A percentile compares a stretch with the other conserved stretches of the same genome.
Evolutionary conservation across 1,284 basidiomycete genomes (phyloP).

Genomic region (Microbotryum saponariae): DNA sequence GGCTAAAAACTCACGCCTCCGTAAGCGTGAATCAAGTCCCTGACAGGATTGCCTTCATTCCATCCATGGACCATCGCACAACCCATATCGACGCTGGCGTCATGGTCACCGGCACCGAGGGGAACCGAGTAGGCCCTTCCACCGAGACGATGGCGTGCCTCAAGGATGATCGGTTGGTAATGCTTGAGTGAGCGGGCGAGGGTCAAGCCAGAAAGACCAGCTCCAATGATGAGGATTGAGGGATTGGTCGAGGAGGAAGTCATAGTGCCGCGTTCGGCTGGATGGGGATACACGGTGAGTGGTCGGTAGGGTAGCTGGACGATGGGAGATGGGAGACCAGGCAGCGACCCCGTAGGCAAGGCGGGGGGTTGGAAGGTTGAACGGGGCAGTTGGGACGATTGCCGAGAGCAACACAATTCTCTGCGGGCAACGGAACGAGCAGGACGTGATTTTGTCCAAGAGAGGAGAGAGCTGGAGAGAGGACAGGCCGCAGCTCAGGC

Average conservation of each 20-base stretch:
- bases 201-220: conserved; percentile 45
- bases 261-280: background rate
- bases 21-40: background rate
- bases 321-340: too few relatives aligned
- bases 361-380: background rate
- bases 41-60: conserved; percentile 17
- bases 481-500: too few relatives aligned
- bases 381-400: background rate
- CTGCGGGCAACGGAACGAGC: background rate
- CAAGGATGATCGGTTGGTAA: conserved; percentile 54
- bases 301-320: too few relatives aligned
- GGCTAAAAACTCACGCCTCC: conserved; percentile 4
- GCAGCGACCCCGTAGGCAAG: too few relatives aligned
- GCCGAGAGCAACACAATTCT: background rate
- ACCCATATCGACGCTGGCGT: conserved; percentile 11
- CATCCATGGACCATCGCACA: conserved; percentile 26
- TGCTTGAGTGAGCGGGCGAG: conserved; percentile 43
- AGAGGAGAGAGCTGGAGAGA: background rate
- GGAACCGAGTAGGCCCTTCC: conserved; percentile 17
- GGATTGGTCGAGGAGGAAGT: background rate
- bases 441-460: too few relatives aligned
- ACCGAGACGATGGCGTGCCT: conserved; percentile 22
- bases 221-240: conserved; percentile 20
- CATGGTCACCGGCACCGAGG: background rate
- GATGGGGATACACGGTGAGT: too few relatives aligned